A percentile compares a stretch with the other conserved stretches of the same genome.
Evolutionary conservation across 495 filamentous ascomycete species (phyloP).

Genomic region (Hypoxylon crocopeplum): DNA sequence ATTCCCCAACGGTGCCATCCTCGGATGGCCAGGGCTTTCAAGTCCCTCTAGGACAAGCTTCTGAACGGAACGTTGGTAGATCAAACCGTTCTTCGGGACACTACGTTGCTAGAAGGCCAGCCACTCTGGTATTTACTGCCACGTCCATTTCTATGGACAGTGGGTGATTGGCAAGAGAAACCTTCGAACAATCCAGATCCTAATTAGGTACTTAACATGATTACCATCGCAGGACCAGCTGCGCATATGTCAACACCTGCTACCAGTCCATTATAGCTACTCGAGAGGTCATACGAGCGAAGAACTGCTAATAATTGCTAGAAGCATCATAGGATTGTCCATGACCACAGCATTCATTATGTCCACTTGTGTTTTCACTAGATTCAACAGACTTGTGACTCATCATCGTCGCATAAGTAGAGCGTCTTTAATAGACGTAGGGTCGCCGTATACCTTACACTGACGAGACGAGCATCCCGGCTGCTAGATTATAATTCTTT

Average conservation of each 20-base stretch:
- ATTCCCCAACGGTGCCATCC: conserved; percentile 58
- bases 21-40: conserved; percentile 56
- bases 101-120: conserved; percentile 71
- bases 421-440: too few relatives aligned
- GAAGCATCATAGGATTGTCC: too few relatives aligned
- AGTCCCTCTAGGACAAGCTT: conserved; percentile 55
- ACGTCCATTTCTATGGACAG: conserved; percentile 50
- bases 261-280: too few relatives aligned
- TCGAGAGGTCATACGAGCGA: too few relatives aligned
- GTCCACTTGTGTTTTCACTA: too few relatives aligned
- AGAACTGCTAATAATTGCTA: too few relatives aligned
- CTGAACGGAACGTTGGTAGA: conserved; percentile 70
- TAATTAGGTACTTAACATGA: not conserved
- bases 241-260: not conserved
- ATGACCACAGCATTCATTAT: too few relatives aligned
- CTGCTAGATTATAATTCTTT: too few relatives aligned
- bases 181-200: conserved; percentile 59
- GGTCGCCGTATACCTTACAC: too few relatives aligned
- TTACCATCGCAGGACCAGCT: not conserved
- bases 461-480: too few relatives aligned
- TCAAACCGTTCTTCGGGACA: conserved; percentile 44
- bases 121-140: conserved; percentile 55
- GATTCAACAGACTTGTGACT: too few relatives aligned
- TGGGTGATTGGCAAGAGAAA: conserved; percentile 79
- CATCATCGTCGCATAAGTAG: too few relatives aligned